Evolutionary conservation across 176 grass and related monocot genomes (phyloP).

Genomic region (Alloteropsis semialata): DNA sequence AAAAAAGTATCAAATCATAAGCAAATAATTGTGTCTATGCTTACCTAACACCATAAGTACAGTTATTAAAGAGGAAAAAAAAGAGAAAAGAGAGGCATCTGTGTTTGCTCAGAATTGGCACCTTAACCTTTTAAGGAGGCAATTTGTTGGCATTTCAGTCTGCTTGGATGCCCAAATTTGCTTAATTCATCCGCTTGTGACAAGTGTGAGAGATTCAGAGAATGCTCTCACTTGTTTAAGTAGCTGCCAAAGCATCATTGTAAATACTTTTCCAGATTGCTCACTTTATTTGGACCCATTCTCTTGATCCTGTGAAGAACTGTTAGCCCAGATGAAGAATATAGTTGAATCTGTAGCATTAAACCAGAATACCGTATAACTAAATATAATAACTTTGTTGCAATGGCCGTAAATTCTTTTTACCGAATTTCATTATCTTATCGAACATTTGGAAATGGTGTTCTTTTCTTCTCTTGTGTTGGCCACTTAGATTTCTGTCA

Average conservation of each 20-base stretch:
- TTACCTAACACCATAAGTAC: neutral
- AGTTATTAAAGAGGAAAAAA: neutral
- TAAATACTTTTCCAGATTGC: slow-evolving; percentile 4
- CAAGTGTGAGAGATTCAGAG: neutral
- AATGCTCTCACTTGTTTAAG: neutral
- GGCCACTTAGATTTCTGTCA: neutral
- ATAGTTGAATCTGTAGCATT: neutral
- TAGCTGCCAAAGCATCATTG: neutral
- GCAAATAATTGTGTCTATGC: neutral
- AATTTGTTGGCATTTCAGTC: neutral
- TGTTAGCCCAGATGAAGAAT: slow-evolving; percentile 3
- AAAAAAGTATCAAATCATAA: neutral
- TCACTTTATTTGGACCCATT: neutral
- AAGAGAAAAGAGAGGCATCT: neutral
- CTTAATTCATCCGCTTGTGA: neutral
- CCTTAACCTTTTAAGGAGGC: neutral
- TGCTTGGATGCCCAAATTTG: neutral
- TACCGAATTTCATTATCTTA: neutral
- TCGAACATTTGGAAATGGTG: neutral
- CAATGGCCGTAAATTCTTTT: neutral
- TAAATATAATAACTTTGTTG: neutral
- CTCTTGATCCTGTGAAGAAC: neutral
- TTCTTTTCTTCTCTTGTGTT: neutral
- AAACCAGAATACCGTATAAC: neutral
- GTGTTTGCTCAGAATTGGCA: neutral